Evolutionary conservation across 75 land plant genomes (phyloP).

Genomic region (Selaginella tamariscina): DNA sequence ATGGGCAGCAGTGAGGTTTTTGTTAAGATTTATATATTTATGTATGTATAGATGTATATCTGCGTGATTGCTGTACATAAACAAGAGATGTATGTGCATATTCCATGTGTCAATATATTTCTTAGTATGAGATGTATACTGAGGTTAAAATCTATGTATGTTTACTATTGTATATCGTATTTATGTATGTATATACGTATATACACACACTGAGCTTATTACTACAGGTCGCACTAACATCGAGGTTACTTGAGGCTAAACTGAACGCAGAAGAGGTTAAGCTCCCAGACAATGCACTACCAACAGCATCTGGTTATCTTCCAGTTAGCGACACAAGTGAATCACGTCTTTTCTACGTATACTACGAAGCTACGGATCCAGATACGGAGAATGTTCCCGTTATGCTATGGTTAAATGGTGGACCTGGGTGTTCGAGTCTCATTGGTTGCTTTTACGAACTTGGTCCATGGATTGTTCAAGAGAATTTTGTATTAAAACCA

Average conservation of each 20-base stretch:
- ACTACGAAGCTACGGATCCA: constrained; percentile 25
- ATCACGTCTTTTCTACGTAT: constrained; percentile 27
- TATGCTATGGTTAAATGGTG: constrained; percentile 35
- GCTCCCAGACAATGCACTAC: constrained; percentile 34
- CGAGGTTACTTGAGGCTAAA: neutral
- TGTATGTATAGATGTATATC: too few species aligned
- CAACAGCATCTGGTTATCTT: constrained; percentile 31
- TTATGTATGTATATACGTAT: too few species aligned
- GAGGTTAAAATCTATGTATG: too few species aligned
- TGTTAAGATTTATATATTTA: too few species aligned
- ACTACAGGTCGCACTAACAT: too few species aligned
- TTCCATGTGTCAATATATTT: too few species aligned
- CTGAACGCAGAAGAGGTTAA: neutral
- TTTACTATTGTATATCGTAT: too few species aligned
- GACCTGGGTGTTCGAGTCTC: constrained; percentile 43
- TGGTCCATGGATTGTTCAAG: constrained; percentile 27
- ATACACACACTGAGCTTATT: too few species aligned
- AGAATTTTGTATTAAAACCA: constrained; percentile 12
- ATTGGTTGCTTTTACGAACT: constrained; percentile 39
- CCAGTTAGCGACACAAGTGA: constrained; percentile 18
- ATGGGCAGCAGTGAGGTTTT: too few species aligned
- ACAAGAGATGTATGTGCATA: too few species aligned
- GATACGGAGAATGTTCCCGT: constrained; percentile 19
- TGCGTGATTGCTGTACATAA: too few species aligned
- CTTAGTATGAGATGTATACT: too few species aligned